A percentile compares a stretch with the other conserved stretches of the same genome.
These are phyloP conservation scores for Fusarium brachygibbosum DNA, from an alignment of 2,329 filamentous ascomycete species.

Conservation along the genomic window DNA sequence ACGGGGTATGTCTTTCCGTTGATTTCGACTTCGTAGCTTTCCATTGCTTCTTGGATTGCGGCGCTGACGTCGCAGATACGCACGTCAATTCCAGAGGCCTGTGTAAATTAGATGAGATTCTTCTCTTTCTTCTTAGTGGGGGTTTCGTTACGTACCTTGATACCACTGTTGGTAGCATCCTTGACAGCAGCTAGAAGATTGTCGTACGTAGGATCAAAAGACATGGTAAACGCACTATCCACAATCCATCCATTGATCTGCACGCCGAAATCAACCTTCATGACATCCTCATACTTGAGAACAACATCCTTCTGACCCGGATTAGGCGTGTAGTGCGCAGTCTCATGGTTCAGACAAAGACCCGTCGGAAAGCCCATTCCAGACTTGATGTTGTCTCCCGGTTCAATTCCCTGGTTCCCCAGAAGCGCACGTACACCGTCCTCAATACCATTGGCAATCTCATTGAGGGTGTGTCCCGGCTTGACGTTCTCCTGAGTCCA, in stretches of 20 bases:
- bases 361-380: conserved; percentile 89
- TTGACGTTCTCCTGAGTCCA: conserved; percentile 84
- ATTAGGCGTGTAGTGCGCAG: conserved; percentile 86
- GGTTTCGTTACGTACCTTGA: conserved; percentile 62
- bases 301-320: conserved; percentile 79
- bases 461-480: conserved; percentile 79
- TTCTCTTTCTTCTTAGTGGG: fast-evolving
- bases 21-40: conserved; percentile 88
- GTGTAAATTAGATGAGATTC: conserved; percentile 3
- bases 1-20: conserved; percentile 81
- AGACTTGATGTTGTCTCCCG: conserved; percentile 79
- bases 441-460: conserved; percentile 86
- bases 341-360: conserved; percentile 82
- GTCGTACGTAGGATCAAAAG: conserved; percentile 79
- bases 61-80: conserved; percentile 85
- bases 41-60: conserved; percentile 88
- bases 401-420: conserved; percentile 79
- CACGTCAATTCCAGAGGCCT: conserved; percentile 83
- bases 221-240: conserved; percentile 81
- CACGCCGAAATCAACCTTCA: conserved; percentile 84
- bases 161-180: conserved; percentile 84
- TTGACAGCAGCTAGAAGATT: conserved; percentile 78
- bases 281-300: conserved; percentile 76
- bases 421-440: conserved; percentile 80
- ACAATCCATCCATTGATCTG: conserved; percentile 83